A percentile compares a stretch with the other conserved stretches of the same genome.
These are phyloP conservation scores for Neoboletus subvelutipes DNA, from an alignment of 768 basidiomycete genomes.

Conservation along the genomic window DNA sequence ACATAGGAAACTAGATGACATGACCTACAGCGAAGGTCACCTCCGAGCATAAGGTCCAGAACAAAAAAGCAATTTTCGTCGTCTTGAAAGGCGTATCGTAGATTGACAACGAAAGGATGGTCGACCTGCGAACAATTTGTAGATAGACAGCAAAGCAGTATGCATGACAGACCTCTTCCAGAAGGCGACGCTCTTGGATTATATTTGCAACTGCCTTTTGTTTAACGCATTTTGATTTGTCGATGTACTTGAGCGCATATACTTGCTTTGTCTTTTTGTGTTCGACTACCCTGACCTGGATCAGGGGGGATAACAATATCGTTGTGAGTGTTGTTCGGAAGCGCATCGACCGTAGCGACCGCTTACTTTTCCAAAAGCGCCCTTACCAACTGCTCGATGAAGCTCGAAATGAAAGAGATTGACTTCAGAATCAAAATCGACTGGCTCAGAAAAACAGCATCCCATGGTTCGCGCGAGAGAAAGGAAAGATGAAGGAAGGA, in stretches of 20 bases:
- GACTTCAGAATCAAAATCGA: conserved; percentile 82
- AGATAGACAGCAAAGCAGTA: conserved; percentile 9
- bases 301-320: background rate
- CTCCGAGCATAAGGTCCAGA: conserved; percentile 93
- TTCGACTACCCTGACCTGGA: conserved; percentile 92
- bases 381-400: conserved; percentile 92
- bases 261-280: conserved; percentile 91
- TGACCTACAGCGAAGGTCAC: conserved; percentile 83
- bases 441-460: conserved; percentile 63
- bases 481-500: conserved; percentile 31
- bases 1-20: background rate
- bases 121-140: conserved; percentile 55
- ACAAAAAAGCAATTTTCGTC: conserved; percentile 98
- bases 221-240: conserved; percentile 88
- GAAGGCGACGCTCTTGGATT: conserved; percentile 87
- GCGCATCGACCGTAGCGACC: background rate
- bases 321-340: conserved; percentile 5
- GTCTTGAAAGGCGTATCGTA: conserved; percentile 96
- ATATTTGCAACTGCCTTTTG: conserved; percentile 91
- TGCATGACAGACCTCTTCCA: conserved; percentile 75
- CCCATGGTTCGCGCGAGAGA: conserved; percentile 53
- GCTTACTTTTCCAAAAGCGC: conserved; percentile 94
- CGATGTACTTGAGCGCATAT: conserved; percentile 97
- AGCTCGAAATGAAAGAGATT: conserved; percentile 97
- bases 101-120: conserved; percentile 85